Conservation (phyloP, 805 yeast genomes). For the Candida wancherniae region DNA sequence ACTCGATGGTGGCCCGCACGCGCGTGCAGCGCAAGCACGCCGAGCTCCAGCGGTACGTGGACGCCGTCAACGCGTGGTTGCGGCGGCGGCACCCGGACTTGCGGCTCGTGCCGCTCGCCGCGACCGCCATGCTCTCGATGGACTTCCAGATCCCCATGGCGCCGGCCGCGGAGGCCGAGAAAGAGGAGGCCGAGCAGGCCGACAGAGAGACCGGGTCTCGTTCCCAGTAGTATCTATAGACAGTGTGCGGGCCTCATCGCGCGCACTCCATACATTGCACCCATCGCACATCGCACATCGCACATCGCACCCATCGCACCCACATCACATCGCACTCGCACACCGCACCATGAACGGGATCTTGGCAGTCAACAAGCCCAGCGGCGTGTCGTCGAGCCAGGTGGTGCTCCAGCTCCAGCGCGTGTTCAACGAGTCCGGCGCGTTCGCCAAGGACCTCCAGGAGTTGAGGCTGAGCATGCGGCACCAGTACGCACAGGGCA, state of each 20-base stretch:
- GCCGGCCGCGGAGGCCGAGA: not conserved
- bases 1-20: slow-evolving; percentile 19
- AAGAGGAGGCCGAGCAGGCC: not conserved
- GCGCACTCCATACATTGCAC: no score
- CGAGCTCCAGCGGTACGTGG: slow-evolving; percentile 40
- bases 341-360: slow-evolving; percentile 79
- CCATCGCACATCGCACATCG: no score
- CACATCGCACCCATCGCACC: no score
- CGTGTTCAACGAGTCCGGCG: slow-evolving; percentile 53
- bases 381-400: slow-evolving; percentile 76
- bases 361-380: slow-evolving; percentile 87
- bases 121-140: slow-evolving; percentile 52
- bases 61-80: slow-evolving; percentile 18
- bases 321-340: no score
- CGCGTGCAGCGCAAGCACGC: slow-evolving; percentile 28
- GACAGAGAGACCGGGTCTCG: not conserved
- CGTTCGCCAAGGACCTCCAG: slow-evolving; percentile 51
- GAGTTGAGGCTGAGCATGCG: slow-evolving; percentile 45
- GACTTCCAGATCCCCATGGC: slow-evolving; percentile 50
- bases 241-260: no score
- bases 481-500: slow-evolving; percentile 33
- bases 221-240: no score
- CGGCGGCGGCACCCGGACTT: slow-evolving; percentile 20
- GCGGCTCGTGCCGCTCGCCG: slow-evolving; percentile 45
- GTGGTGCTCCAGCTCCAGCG: slow-evolving; percentile 64